phyloP scores from a whole-genome alignment of 495 filamentous ascomycete genomes.

The Hamigera avellanea region DNA sequence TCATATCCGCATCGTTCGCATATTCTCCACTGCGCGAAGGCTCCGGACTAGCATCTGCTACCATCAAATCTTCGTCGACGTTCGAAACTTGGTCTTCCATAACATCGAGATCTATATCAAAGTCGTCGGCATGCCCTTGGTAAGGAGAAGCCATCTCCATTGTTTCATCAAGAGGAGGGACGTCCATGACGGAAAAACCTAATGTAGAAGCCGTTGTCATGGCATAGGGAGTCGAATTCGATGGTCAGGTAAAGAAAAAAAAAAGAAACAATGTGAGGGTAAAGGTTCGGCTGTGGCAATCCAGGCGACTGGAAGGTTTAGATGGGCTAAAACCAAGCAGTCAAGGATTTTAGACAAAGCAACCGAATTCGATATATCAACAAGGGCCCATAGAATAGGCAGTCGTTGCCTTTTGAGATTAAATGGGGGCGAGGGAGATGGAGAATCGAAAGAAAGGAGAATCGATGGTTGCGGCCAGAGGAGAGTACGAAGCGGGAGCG shows the following conservation, averaged over 20 bases:
- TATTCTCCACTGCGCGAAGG: conserved; percentile 23
- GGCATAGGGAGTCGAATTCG: conserved; percentile 10
- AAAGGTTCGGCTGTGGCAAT: conserved; percentile 11
- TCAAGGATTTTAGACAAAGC: not conserved
- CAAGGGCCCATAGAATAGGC: too few relatives aligned
- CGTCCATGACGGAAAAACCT: conserved; percentile 27
- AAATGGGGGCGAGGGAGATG: too few relatives aligned
- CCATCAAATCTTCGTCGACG: conserved; percentile 51
- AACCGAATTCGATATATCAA: too few relatives aligned
- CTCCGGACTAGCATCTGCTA: conserved; percentile 35
- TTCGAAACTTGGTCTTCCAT: conserved; percentile 38
- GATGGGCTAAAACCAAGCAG: not conserved
- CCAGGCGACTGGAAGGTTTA: not conserved
- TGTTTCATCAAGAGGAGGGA: conserved; percentile 27
- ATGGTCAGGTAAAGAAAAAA: conserved; percentile 7
- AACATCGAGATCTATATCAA: conserved; percentile 66
- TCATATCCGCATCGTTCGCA: conserved; percentile 37
- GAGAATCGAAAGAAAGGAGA: not conserved
- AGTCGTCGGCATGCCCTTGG: conserved; percentile 46
- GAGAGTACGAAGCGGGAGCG: too few relatives aligned
- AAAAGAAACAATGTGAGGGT: too few relatives aligned
- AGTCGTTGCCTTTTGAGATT: too few relatives aligned
- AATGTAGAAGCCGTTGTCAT: conserved; percentile 29
- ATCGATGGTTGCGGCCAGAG: not conserved
- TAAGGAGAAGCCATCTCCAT: conserved; percentile 47